Evolutionary conservation across 148 eudicot species (phyloP), one percentile per base, ranked within the genome.

Genomic region (Arctostaphylos glauca): DNA sequence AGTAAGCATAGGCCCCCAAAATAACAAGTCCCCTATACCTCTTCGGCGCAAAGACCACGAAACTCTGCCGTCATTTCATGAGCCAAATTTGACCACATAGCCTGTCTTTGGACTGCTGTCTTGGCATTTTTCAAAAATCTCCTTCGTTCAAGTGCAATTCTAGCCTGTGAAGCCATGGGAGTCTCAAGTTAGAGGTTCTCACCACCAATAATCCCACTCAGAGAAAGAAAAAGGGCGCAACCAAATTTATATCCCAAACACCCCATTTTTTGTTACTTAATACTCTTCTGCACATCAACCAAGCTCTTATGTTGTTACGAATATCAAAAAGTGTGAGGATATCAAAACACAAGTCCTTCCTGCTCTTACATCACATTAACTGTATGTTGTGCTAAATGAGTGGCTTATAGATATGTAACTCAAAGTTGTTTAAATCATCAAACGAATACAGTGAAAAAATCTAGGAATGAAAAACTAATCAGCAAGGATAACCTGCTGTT

Each of bases 21-120:
- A 25, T 62, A 12, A 41, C 38, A n/a, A 72, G 25, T 18, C 25
- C 44, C 58, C 46, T 76, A 64, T 90, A 96, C 99, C 98, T 96
- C 99, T 87, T 96, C 99, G 81, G 99, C 99, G 89, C 95, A 94
- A 81, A 96, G 98, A 83, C 98, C 97, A 49, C 99, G 98, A 82
- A 92, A 96, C 83, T 94, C 98, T 85, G 99, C 99, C 9, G 99
- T 96, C 99, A 96, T 94, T 89, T 96, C 99, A 93, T 96, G 99
- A 81, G 99, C 98, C 87, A 96, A 91, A 88, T 88, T 87, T 79
- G 98, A 96, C 99, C 99, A 96, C 93, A 94, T 92, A 38, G 93
- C 92, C 88, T 96, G 98, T 86, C 94, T 93, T 81, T 93, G 95
- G 18, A 96, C 99, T 80, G 98, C 97, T 81, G 92, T 88, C 89